Conservation (phyloP, 2,329 filamentous ascomycete genomes). For the Exophiala mesophila region DNA sequence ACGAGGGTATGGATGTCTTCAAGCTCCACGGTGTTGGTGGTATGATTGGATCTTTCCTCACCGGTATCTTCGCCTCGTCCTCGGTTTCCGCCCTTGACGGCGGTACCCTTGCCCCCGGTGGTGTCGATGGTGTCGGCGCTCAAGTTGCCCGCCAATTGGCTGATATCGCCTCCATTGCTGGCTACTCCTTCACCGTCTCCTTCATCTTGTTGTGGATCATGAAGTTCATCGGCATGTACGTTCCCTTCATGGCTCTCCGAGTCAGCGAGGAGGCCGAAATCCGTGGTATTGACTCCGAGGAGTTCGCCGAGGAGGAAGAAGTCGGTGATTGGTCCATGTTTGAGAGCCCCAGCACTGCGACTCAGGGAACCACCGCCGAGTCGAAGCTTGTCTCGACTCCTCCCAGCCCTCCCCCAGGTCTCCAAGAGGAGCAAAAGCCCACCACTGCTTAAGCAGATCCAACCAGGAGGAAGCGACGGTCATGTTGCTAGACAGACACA, state of each 20-base stretch:
- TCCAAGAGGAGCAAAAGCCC: background rate
- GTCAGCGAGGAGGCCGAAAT: slow-evolving; percentile 52
- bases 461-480: too few species aligned
- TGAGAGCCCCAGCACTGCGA: slow-evolving; percentile 12
- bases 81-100: slow-evolving; percentile 45
- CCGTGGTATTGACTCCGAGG: slow-evolving; percentile 49
- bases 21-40: slow-evolving; percentile 41
- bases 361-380: background rate
- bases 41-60: slow-evolving; percentile 54
- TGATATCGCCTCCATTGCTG: slow-evolving; percentile 50
- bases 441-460: background rate
- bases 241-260: slow-evolving; percentile 50
- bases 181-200: slow-evolving; percentile 49
- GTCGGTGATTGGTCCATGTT: slow-evolving; percentile 48
- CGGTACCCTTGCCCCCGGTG: slow-evolving; percentile 39
- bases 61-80: slow-evolving; percentile 50
- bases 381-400: slow-evolving; percentile 1
- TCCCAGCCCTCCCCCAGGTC: background rate
- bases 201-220: slow-evolving; percentile 49
- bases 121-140: slow-evolving; percentile 52
- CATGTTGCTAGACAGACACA: too few species aligned
- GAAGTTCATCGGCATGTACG: slow-evolving; percentile 38
- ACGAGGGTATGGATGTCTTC: slow-evolving; percentile 57
- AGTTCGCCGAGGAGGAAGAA: slow-evolving; percentile 55
- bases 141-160: slow-evolving; percentile 54